phyloP scores from a whole-genome alignment of 139 green algal species.

The Picochlorum sp. region DNA sequence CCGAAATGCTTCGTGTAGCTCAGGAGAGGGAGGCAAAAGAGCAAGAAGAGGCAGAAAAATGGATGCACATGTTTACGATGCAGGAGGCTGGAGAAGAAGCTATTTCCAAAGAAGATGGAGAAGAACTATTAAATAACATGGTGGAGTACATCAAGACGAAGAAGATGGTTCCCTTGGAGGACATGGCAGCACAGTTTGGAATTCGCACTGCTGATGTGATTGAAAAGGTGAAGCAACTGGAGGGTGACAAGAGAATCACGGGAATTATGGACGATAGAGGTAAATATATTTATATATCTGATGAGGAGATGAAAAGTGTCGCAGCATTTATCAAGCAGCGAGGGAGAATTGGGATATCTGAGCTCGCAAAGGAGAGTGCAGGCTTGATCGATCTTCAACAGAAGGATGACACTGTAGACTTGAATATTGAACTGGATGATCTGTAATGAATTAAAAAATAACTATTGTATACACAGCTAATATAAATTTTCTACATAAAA shows the following conservation, averaged over 20 bases:
- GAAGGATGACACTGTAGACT: not conserved
- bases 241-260: constrained; percentile 64
- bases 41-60: constrained; percentile 69
- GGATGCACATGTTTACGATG: constrained; percentile 67
- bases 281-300: constrained; percentile 94
- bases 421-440: not conserved
- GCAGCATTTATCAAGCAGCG: constrained; percentile 58
- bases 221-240: constrained; percentile 60
- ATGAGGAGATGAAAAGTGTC: constrained; percentile 79
- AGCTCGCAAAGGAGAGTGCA: constrained; percentile 54
- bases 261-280: constrained; percentile 91
- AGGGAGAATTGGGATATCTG: constrained; percentile 71
- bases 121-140: constrained; percentile 53
- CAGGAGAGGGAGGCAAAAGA: constrained; percentile 46
- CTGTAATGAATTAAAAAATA: constrained; percentile 5
- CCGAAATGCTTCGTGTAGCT: constrained; percentile 47
- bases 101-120: constrained; percentile 23
- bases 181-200: constrained; percentile 77
- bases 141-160: constrained; percentile 53
- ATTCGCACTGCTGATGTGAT: constrained; percentile 74
- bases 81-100: constrained; percentile 51
- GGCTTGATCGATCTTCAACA: constrained; percentile 15
- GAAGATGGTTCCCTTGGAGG: constrained; percentile 83
- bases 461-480: not conserved
- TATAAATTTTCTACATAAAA: not conserved